phyloP scores from a whole-genome alignment of 345 rosid species.

The Aegle marmelos region DNA sequence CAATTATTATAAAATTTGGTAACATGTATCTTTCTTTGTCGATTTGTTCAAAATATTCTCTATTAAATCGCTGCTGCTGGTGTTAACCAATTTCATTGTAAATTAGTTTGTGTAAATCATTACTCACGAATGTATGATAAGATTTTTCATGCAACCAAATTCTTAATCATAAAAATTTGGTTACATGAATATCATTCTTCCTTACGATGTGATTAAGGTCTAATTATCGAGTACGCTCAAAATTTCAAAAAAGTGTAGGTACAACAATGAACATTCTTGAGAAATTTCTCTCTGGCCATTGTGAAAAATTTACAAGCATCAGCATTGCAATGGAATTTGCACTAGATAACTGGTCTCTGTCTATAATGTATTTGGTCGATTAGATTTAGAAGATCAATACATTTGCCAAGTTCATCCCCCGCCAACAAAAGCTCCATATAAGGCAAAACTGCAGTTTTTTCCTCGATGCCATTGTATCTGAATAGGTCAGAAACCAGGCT shows the following conservation, averaged over 20 bases:
- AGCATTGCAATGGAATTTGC: background rate
- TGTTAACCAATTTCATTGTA: background rate
- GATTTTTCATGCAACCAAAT: background rate
- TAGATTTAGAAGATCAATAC: slow-evolving; percentile 22
- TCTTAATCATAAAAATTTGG: background rate
- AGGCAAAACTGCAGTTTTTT: slow-evolving; percentile 21
- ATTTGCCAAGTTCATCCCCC: slow-evolving; percentile 28
- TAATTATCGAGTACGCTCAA: background rate
- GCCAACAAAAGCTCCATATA: slow-evolving; percentile 37
- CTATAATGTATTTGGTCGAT: slow-evolving; percentile 20
- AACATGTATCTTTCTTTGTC: background rate
- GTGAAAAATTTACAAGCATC: background rate
- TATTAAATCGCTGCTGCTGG: background rate
- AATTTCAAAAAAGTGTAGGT: background rate
- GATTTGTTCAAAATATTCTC: background rate
- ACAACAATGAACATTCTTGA: background rate
- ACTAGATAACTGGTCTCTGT: slow-evolving; percentile 20
- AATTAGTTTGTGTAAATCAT: background rate
- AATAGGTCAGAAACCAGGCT: slow-evolving; percentile 39
- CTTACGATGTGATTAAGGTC: background rate
- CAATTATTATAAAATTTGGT: background rate
- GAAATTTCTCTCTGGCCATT: background rate
- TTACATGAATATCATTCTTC: background rate
- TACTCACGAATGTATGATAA: background rate
- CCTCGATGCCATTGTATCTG: slow-evolving; percentile 28